phyloP scores from a whole-genome alignment of 2,329 filamentous ascomycete species.

The Colletotrichum caudatum region DNA sequence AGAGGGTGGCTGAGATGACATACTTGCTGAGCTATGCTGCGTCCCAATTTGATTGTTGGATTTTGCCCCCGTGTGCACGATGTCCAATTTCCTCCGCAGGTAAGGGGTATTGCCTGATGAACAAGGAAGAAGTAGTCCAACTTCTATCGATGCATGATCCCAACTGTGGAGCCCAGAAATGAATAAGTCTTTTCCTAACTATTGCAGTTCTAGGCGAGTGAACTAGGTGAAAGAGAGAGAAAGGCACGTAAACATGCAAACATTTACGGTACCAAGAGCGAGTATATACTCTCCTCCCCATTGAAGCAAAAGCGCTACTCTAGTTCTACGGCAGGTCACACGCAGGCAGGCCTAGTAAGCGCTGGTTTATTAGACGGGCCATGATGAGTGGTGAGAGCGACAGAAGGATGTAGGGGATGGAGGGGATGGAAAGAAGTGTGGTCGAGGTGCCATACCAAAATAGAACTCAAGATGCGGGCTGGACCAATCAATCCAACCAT shows the following conservation, averaged over 20 bases:
- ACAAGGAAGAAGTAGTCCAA: constrained; percentile 30
- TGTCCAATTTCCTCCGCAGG: constrained; percentile 23
- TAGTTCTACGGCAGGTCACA: constrained; percentile 23
- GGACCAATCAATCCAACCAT: constrained; percentile 48
- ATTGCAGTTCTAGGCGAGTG: constrained; percentile 15
- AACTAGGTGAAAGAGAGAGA: constrained; percentile 25
- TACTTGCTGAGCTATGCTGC: constrained; percentile 47
- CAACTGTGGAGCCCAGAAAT: constrained; percentile 20
- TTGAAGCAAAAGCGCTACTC: constrained; percentile 12
- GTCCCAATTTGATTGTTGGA: constrained; percentile 20
- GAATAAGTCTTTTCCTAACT: constrained; percentile 25
- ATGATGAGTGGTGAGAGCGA: constrained; percentile 37
- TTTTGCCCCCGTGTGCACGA: neutral
- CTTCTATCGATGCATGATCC: constrained; percentile 40
- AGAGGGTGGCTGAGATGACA: constrained; percentile 54
- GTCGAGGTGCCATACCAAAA: constrained; percentile 35
- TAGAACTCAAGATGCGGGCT: constrained; percentile 38
- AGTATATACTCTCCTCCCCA: constrained; percentile 41
- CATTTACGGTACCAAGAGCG: constrained; percentile 24
- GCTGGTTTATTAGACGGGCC: constrained; percentile 34
- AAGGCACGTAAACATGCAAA: constrained; percentile 22
- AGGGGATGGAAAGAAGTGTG: constrained; percentile 27
- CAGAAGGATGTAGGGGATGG: constrained; percentile 38
- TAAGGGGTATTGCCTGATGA: constrained; percentile 10
- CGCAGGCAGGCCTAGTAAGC: constrained; percentile 39